Base-by-base conservation (phyloP, 495 filamentous ascomycete genomes). In the Podospora conica region DNA sequence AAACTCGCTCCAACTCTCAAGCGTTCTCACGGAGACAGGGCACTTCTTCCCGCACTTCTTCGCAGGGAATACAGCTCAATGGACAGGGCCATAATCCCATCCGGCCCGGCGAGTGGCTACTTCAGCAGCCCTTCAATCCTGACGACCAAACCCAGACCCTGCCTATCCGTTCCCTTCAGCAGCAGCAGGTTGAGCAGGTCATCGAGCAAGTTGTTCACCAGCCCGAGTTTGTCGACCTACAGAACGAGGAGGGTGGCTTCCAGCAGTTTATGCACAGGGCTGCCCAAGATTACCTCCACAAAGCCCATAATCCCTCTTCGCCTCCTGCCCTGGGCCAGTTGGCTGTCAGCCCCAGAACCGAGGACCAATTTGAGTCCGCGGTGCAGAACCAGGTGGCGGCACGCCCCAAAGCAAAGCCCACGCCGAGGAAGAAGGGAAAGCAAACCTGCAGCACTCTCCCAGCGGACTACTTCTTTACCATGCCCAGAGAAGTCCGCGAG, bases 401-500 rank as follows among this genome's bases (percentile, higher is more conserved):
- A 21, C 59, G 15, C n/a, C 27, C 53, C 6, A 21, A 7, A 18
- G 0, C 28, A 25, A 40, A 27, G 55, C 18, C 27, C 33, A 11
- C 25, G 0, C 20, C 21, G 3, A n/a, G 15, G 5, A 31, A 25
- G 27, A 57, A 27, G 18, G 6, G 3, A 0, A 21, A 57, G 9
- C 1, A 3, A 9, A 57, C 23, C 6, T 8, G 8, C 55, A 64
- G 28, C 10, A 40, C 18, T 21, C 61, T 55, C 12, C 53, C 61
- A 1, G 20, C 9, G 0, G 48, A 24, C 10, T 33, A 56, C 57
- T 68, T 71, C 55, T 71, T 77, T 25, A 29, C 56, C 5, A 58
- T 20, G 0, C 55, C 79, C 1, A 29, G 48, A 0, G 78, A 81
- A 69, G 61, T 80, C 21, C 74, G 73, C 3, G 71, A 78, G 27